These are phyloP conservation scores for Lophiostoma macrostomum DNA, from an alignment of 495 filamentous ascomycete species.

Conservation along the genomic window DNA sequence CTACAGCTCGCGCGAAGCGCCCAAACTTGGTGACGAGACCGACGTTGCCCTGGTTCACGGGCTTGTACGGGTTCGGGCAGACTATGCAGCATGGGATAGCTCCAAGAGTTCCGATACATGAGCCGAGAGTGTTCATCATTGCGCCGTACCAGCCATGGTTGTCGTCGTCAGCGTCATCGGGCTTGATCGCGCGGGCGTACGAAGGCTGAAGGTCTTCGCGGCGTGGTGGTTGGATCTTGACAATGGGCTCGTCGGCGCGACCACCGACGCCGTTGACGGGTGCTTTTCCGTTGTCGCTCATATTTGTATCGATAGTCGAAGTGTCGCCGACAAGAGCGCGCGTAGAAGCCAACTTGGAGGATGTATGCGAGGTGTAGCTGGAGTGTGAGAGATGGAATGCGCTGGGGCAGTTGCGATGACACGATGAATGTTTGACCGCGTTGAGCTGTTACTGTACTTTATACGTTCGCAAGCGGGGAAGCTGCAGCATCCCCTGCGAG, in stretches of 20 bases:
- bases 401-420: no score
- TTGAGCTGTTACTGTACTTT: no score
- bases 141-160: conserved; percentile 86
- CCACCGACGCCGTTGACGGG: conserved; percentile 22
- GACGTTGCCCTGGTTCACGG: conserved; percentile 88
- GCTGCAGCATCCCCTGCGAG: no score
- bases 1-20: conserved; percentile 92
- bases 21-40: conserved; percentile 95
- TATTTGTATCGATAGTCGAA: conserved; percentile 9
- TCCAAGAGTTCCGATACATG: conserved; percentile 72
- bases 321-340: conserved; percentile 5
- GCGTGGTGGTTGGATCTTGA: conserved; percentile 78
- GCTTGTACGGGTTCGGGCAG: conserved; percentile 96
- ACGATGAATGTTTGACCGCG: no score
- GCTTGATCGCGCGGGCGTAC: conserved; percentile 75
- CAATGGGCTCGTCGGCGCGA: conserved; percentile 41
- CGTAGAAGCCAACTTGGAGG: conserved; percentile 6
- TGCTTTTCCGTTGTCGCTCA: conserved; percentile 30
- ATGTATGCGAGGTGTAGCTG: background rate
- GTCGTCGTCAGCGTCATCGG: conserved; percentile 62
- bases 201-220: conserved; percentile 81
- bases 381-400: background rate
- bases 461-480: no score
- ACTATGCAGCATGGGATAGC: conserved; percentile 89
- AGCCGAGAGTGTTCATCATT: conserved; percentile 79